Base-by-base conservation (phyloP, 768 basidiomycete species). In the Lanmaoa pseudosensibilis region DNA sequence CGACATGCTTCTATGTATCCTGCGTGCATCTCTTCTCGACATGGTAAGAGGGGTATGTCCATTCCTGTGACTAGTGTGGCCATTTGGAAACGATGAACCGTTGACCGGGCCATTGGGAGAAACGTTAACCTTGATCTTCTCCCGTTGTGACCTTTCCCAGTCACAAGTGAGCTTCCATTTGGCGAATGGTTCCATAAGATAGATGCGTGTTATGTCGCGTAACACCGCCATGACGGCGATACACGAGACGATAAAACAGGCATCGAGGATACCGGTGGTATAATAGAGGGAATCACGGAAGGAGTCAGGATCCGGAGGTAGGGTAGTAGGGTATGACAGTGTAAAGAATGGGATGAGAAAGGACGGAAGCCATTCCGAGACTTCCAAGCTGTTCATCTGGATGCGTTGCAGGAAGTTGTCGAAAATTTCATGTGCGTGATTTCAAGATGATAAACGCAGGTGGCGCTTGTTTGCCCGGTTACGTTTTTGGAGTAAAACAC, bases 191-290 rank as follows among this genome's bases (percentile, higher is more conserved):
- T 88, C 87, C 58, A 93, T 83, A 33, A 94, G 62, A 61, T 77
- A 79, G 21, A 94, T 72, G 64, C 97, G 85, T 40, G 85, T 71
- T 33, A 83, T 73, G 75, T 96, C 95, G 58, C 97, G 85, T 27
- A 93, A 71, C 51, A 94, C 64, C n/a, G 92, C 92, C 84, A 97
- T 94, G 62, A 87, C 75, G 15, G 88, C 82, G 55, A 97, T 91
- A 72, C 83, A 89, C n/a, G 86, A 82, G 53, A 94, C 73, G 55
- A 94, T 79, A 64, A 96, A 69, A 66, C 85, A 93, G n/a, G 81
- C 72, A 70, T 99, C 97, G 56, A 82, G 78, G 30, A 75, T 74
- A n/a, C 93, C 93, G 23, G 83, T 85, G 48, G 66, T 77, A 69
- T 92, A 95, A 70, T 92, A 88, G 49, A 71, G 60, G 39, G 87